Evolutionary conservation across 495 filamentous ascomycete genomes (phyloP).

Genomic region (Neurospora sp.): DNA sequence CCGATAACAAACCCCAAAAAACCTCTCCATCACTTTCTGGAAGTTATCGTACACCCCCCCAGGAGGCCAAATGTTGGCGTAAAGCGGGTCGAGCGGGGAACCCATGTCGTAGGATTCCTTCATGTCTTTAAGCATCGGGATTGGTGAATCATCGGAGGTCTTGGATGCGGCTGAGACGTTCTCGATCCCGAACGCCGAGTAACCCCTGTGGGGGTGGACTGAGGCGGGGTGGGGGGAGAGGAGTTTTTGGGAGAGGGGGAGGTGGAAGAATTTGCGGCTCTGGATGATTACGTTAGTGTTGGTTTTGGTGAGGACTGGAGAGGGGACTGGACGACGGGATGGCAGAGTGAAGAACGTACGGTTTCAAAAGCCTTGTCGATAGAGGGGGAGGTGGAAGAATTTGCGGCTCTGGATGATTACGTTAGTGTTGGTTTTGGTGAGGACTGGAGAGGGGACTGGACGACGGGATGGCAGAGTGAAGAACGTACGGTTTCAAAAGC

Average conservation of each 20-base stretch:
- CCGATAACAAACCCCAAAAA: neutral
- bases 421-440: too few species aligned
- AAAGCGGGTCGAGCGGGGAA: neutral
- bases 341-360: neutral
- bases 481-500: neutral
- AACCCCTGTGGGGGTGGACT: neutral
- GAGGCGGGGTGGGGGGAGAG: neutral
- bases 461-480: too few species aligned
- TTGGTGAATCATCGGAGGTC: too few species aligned
- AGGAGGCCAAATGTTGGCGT: neutral
- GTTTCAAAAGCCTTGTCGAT: neutral
- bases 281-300: neutral
- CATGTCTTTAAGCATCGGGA: neutral
- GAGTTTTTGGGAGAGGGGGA: neutral
- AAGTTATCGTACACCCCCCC: neutral
- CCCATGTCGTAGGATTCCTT: neutral
- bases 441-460: too few species aligned
- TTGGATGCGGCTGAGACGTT: neutral
- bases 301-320: too few species aligned
- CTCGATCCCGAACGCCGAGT: neutral
- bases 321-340: too few species aligned
- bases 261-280: neutral
- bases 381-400: neutral
- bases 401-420: neutral
- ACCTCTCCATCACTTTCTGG: neutral